Conservation (phyloP, 1,284 basidiomycete species). For the Meira miltonrushii region DNA sequence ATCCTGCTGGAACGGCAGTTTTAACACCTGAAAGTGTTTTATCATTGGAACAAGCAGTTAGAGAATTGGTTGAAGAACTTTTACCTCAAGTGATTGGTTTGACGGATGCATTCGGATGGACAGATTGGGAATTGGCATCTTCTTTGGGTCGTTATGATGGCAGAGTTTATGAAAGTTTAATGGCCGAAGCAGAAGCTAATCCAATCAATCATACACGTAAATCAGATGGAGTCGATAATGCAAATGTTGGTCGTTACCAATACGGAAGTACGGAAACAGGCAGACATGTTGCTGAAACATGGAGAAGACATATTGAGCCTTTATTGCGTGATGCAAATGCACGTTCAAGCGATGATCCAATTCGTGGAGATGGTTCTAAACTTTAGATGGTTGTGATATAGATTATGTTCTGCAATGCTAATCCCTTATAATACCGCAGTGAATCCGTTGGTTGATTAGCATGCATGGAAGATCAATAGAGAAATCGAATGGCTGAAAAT, state of each 20-base stretch:
- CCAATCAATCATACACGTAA: slow-evolving; percentile 60
- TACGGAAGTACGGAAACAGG: slow-evolving; percentile 29
- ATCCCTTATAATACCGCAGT: no score
- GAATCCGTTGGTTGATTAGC: no score
- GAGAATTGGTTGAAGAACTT: slow-evolving; percentile 58
- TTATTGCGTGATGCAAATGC: slow-evolving; percentile 27
- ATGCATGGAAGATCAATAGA: no score
- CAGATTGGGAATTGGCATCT: slow-evolving; percentile 66
- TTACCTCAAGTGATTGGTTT: slow-evolving; percentile 67
- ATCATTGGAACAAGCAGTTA: slow-evolving; percentile 60
- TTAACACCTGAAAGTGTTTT: slow-evolving; percentile 56
- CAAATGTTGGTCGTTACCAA: slow-evolving; percentile 25
- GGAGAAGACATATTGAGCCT: slow-evolving; percentile 30
- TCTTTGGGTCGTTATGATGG: slow-evolving; percentile 65
- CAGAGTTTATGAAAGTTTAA: slow-evolving; percentile 65
- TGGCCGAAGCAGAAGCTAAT: slow-evolving; percentile 63
- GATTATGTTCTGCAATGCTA: no score
- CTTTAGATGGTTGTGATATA: slow-evolving; percentile 13
- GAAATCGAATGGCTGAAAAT: no score
- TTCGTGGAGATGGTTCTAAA: slow-evolving; percentile 20
- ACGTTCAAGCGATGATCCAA: slow-evolving; percentile 18
- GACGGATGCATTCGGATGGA: slow-evolving; percentile 69
- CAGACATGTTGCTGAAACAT: slow-evolving; percentile 39
- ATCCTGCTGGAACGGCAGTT: slow-evolving; percentile 58
- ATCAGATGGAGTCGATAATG: slow-evolving; percentile 21